Evolutionary conservation across 2,329 filamentous ascomycete species (phyloP).

Genomic region (Ascosphaera aggregata): DNA sequence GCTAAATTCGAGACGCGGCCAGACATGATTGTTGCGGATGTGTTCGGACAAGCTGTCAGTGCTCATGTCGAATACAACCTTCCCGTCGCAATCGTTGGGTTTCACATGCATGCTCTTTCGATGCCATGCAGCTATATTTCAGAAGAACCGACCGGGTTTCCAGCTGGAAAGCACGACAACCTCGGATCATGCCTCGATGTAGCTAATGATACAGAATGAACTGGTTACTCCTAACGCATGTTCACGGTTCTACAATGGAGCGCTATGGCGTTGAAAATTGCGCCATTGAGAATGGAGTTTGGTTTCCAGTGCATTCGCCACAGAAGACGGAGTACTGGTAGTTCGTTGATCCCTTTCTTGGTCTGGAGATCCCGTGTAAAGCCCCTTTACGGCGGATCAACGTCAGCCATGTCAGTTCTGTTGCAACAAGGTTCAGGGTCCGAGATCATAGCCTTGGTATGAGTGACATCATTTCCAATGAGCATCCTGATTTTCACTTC

Average conservation of each 20-base stretch:
- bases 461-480: constrained; percentile 1
- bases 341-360: constrained; percentile 23
- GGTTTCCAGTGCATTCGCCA: constrained; percentile 12
- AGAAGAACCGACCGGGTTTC: constrained; percentile 19
- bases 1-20: constrained; percentile 10
- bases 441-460: no score
- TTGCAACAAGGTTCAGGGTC: no score
- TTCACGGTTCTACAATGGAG: constrained; percentile 12
- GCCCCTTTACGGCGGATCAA: no score
- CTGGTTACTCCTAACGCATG: constrained; percentile 11
- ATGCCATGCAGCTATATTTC: constrained; percentile 18
- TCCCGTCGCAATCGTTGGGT: constrained; percentile 19
- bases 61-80: constrained; percentile 17
- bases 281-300: constrained; percentile 12
- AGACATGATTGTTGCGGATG: constrained; percentile 21
- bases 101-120: constrained; percentile 20
- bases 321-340: constrained; percentile 20
- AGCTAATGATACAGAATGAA: constrained; percentile 16
- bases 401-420: no score
- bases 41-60: constrained; percentile 20
- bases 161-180: constrained; percentile 17
- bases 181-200: constrained; percentile 18
- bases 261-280: background rate
- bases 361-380: constrained; percentile 18
- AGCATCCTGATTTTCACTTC: constrained; percentile 12